Conservation (phyloP, 768 basidiomycete genomes). For the Boletus tomentosulus region DNA sequence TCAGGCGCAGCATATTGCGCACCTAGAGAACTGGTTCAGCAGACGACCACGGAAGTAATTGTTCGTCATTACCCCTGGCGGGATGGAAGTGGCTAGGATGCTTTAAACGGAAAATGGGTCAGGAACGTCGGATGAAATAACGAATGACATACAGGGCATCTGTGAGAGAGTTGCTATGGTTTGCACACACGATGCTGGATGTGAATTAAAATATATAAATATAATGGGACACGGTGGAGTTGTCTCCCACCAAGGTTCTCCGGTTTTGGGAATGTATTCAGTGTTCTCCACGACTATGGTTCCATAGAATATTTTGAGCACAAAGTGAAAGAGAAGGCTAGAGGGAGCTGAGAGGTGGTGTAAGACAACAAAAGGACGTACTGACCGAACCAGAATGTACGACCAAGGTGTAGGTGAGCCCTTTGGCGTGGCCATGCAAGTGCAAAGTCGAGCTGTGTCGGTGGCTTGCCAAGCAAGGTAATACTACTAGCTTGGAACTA, state of each 20-base stretch:
- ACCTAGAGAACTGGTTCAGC: slow-evolving; percentile 38
- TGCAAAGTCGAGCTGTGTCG: slow-evolving; percentile 2
- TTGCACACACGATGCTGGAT: slow-evolving; percentile 74
- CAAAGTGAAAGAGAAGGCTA: slow-evolving; percentile 72
- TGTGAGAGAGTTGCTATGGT: slow-evolving; percentile 83
- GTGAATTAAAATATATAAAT: no score
- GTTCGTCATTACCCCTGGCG: slow-evolving; percentile 47
- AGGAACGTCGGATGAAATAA: background rate
- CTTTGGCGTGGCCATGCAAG: slow-evolving; percentile 26
- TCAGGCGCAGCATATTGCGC: slow-evolving; percentile 77
- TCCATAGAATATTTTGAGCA: slow-evolving; percentile 89
- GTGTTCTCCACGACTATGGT: slow-evolving; percentile 81
- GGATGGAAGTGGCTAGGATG: slow-evolving; percentile 70
- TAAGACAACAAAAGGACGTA: background rate
- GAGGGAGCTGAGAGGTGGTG: background rate
- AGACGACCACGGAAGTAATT: slow-evolving; percentile 1
- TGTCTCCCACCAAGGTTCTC: slow-evolving; percentile 61
- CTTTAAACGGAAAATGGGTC: slow-evolving; percentile 31
- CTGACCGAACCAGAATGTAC: slow-evolving; percentile 64
- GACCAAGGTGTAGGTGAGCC: slow-evolving; percentile 54
- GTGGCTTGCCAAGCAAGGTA: background rate
- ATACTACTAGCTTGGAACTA: no score
- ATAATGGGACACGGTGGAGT: background rate
- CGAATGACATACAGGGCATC: slow-evolving; percentile 67
- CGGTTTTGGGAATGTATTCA: slow-evolving; percentile 65